Conservation (phyloP, 139 green algal genomes). For the Tetraselmis striata region DNA sequence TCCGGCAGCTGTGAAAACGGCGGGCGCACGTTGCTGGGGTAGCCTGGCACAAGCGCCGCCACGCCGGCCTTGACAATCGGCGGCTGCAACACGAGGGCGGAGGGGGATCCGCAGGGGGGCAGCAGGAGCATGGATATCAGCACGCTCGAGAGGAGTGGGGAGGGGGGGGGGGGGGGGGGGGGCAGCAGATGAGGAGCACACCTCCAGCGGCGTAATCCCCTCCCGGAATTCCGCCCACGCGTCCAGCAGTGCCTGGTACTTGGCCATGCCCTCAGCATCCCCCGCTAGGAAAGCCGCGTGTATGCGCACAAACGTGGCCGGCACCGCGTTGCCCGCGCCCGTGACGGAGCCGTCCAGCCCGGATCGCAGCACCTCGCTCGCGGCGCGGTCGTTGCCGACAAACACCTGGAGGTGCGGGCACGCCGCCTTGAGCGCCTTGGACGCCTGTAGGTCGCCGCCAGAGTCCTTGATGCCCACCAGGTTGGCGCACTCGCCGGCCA, state of each 20-base stretch:
- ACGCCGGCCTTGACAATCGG: background rate
- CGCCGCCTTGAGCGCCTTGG: no score
- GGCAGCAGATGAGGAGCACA: background rate
- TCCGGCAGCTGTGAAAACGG: background rate
- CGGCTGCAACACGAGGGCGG: no score
- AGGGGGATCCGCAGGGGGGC: no score
- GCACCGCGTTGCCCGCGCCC: background rate
- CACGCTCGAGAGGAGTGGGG: no score
- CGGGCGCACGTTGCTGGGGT: background rate
- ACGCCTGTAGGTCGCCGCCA: no score
- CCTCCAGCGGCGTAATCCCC: background rate
- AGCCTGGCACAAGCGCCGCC: background rate
- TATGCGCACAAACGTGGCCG: background rate
- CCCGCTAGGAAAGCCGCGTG: background rate
- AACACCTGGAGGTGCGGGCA: background rate
- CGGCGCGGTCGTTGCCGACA: constrained; percentile 3
- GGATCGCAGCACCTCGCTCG: background rate
- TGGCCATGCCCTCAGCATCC: background rate
- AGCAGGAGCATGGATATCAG: background rate
- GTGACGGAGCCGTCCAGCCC: background rate
- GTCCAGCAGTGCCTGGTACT: background rate
- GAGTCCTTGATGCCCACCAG: no score
- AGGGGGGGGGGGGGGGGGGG: no score
- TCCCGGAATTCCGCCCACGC: background rate
- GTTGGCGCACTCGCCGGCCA: no score